Evolutionary conservation across 2,329 filamentous ascomycete genomes (phyloP).

Genomic region (Pestalotiopsis sp.): DNA sequence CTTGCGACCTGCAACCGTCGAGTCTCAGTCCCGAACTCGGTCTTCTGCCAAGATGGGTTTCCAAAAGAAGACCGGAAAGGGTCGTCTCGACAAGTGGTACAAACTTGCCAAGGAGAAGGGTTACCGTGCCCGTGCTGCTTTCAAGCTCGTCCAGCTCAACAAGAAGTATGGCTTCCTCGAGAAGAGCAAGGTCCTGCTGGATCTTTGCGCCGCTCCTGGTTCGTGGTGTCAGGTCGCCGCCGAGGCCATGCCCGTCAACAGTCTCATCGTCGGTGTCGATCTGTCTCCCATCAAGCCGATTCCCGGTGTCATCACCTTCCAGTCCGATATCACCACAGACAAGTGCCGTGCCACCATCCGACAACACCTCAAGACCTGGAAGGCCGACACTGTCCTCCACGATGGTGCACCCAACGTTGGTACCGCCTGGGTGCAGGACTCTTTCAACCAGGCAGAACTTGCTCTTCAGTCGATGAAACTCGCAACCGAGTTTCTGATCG

Average conservation of each 20-base stretch:
- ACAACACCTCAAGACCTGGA: constrained; percentile 91
- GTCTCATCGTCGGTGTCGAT: constrained; percentile 93
- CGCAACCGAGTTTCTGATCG: constrained; percentile 87
- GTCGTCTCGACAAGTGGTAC: constrained; percentile 98
- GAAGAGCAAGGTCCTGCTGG: constrained; percentile 92
- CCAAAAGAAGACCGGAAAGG: constrained; percentile 98
- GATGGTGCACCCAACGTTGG: constrained; percentile 98
- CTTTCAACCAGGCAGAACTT: constrained; percentile 95
- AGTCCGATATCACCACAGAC: constrained; percentile 96
- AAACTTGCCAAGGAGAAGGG: constrained; percentile 98
- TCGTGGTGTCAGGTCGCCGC: constrained; percentile 97
- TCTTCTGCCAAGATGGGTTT: constrained; percentile 71
- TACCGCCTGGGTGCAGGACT: constrained; percentile 97
- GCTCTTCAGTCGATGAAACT: constrained; percentile 89
- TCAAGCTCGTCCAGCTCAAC: constrained; percentile 97
- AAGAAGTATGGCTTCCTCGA: constrained; percentile 99
- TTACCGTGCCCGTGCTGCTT: constrained; percentile 91
- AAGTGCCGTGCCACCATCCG: constrained; percentile 91
- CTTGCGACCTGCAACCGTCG: neutral
- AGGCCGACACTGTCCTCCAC: constrained; percentile 92
- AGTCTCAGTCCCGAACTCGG: constrained; percentile 8
- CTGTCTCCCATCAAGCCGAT: constrained; percentile 95
- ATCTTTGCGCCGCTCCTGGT: constrained; percentile 97
- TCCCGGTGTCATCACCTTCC: constrained; percentile 90
- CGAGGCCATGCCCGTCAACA: constrained; percentile 89